Percentiles rank a stretch among this genome's conserved stretches.
phyloP scores from a whole-genome alignment of 2,329 filamentous ascomycete species.

The Blastomyces percursus region DNA sequence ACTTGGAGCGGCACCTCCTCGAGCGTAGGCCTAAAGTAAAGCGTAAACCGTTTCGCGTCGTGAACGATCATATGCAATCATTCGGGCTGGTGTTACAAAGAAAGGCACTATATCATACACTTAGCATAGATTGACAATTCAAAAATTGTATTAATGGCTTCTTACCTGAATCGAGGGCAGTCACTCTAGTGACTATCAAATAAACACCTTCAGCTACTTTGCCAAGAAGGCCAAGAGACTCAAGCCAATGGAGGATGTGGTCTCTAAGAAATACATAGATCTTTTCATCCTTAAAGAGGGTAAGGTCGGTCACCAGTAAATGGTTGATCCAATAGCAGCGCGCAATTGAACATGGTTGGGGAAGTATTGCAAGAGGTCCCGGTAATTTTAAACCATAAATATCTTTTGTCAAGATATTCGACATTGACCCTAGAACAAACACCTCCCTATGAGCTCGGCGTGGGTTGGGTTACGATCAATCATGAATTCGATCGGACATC shows the following conservation, averaged over 20 bases:
- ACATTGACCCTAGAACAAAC: conserved; percentile 14
- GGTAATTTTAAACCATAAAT: conserved; percentile 8
- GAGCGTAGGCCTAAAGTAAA: no score
- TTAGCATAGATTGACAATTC: not conserved
- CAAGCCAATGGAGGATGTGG: not conserved
- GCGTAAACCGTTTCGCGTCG: no score
- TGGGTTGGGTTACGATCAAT: conserved; percentile 23
- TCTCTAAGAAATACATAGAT: not conserved
- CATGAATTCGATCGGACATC: conserved; percentile 17
- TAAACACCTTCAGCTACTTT: not conserved
- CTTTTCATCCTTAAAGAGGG: not conserved
- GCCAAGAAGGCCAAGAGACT: not conserved
- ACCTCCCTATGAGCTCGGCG: conserved; percentile 18
- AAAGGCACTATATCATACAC: not conserved
- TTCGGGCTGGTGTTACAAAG: not conserved
- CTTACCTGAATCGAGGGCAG: not conserved
- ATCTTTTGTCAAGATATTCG: conserved; percentile 4
- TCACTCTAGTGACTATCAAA: not conserved
- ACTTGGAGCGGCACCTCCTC: no score
- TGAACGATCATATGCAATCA: no score
- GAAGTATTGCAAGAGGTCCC: conserved; percentile 3
- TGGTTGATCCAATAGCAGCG: conserved; percentile 19
- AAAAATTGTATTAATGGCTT: not conserved
- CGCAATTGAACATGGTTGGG: conserved; percentile 14
- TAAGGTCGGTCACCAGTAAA: conserved; percentile 8